These are phyloP conservation scores for Hanseniaspora meyeri DNA, from an alignment of 805 yeast genomes.

Conservation along the genomic window DNA sequence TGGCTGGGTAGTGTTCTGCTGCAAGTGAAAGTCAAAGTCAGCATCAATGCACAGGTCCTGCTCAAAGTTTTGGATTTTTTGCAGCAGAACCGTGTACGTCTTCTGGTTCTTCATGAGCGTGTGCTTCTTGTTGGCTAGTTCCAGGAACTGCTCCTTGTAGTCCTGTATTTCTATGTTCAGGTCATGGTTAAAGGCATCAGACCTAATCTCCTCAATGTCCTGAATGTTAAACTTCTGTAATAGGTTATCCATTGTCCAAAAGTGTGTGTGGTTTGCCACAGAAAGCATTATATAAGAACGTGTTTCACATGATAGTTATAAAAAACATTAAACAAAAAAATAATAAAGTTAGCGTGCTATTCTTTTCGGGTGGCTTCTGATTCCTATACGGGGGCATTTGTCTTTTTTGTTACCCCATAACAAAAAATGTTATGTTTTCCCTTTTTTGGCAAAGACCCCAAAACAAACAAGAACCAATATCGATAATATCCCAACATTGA, in stretches of 20 bases:
- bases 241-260: background rate
- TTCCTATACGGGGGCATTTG: too few relatives aligned
- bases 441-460: too few relatives aligned
- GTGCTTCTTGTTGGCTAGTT: background rate
- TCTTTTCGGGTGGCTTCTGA: too few relatives aligned
- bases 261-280: background rate
- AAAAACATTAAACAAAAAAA: too few relatives aligned
- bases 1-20: conserved; percentile 8
- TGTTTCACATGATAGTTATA: too few relatives aligned
- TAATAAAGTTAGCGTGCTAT: too few relatives aligned
- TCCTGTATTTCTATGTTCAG: background rate
- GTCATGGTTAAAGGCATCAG: background rate
- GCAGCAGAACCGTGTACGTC: background rate
- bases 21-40: conserved; percentile 15
- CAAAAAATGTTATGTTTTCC: too few relatives aligned
- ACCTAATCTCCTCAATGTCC: background rate
- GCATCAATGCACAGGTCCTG: conserved; percentile 5
- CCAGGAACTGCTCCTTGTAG: background rate
- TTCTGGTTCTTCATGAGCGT: background rate
- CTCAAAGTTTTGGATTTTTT: background rate
- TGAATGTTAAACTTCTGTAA: background rate
- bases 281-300: too few relatives aligned
- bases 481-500: too few relatives aligned
- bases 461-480: too few relatives aligned
- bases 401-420: too few relatives aligned